These are phyloP conservation scores for Talaromyces sp. DNA, from an alignment of 2,329 filamentous ascomycete genomes.

Conservation along the genomic window DNA sequence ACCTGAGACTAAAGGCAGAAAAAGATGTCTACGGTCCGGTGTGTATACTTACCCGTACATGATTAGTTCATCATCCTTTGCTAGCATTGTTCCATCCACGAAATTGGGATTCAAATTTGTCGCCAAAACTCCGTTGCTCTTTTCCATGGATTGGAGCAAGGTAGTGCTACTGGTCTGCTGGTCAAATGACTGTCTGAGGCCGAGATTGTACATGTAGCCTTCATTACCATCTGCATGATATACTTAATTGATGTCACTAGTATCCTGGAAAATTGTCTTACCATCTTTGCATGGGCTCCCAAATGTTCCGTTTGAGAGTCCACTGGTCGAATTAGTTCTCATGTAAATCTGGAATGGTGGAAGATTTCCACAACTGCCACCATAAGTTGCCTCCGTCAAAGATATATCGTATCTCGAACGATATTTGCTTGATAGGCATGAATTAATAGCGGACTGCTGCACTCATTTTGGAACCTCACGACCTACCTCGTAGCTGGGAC, in stretches of 20 bases:
- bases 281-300: constrained; percentile 37
- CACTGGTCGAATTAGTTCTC: constrained; percentile 24
- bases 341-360: neutral
- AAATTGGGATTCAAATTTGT: constrained; percentile 57
- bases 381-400: constrained; percentile 60
- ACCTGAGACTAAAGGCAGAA: too few relatives aligned
- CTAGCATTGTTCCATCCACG: constrained; percentile 61
- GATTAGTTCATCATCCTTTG: constrained; percentile 61
- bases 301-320: constrained; percentile 45
- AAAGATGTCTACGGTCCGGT: neutral
- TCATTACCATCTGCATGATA: constrained; percentile 47
- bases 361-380: constrained; percentile 46
- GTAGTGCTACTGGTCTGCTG: constrained; percentile 50
- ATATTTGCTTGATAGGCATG: constrained; percentile 48
- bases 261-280: constrained; percentile 24
- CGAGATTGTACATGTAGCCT: constrained; percentile 56
- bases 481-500: constrained; percentile 42
- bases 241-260: neutral
- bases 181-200: constrained; percentile 57
- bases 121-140: constrained; percentile 45
- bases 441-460: neutral
- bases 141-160: constrained; percentile 50
- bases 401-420: constrained; percentile 60
- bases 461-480: neutral
- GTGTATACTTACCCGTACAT: constrained; percentile 53